Evolutionary conservation across 1,284 basidiomycete species (phyloP).

Genomic region (Pseudomicrostroma phylloplanum): DNA sequence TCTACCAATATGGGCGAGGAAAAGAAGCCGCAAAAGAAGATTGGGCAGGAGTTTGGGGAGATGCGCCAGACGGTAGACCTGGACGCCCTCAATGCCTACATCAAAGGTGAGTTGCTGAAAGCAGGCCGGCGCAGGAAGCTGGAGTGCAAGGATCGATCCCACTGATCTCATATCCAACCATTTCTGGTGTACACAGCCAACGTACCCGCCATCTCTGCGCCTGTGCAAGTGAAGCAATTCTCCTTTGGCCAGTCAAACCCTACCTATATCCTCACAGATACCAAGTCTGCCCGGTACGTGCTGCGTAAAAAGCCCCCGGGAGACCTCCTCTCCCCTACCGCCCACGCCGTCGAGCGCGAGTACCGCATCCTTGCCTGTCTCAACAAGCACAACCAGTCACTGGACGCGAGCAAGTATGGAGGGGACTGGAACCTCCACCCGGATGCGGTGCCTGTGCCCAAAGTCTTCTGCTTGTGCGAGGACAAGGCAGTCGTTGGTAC

Average conservation of each 20-base stretch:
- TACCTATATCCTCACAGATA: constrained; percentile 81
- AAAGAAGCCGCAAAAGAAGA: constrained; percentile 10
- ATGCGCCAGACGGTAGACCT: constrained; percentile 29
- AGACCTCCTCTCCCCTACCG: constrained; percentile 73
- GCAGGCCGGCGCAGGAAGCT: background rate
- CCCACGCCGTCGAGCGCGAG: constrained; percentile 90
- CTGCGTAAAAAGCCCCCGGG: constrained; percentile 91
- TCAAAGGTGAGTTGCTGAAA: constrained; percentile 47
- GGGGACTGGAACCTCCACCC: constrained; percentile 24
- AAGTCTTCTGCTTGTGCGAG: constrained; percentile 67
- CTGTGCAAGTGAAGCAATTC: constrained; percentile 82
- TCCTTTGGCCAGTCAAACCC: constrained; percentile 72
- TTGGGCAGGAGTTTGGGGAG: constrained; percentile 33
- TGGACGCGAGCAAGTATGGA: background rate
- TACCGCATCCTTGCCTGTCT: constrained; percentile 69
- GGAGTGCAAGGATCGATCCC: background rate
- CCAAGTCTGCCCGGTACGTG: constrained; percentile 67
- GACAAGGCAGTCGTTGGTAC: constrained; percentile 73
- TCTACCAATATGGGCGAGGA: background rate
- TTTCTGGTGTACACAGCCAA: constrained; percentile 47
- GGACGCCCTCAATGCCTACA: constrained; percentile 55
- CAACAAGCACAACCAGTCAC: constrained; percentile 17
- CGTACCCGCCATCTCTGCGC: constrained; percentile 61
- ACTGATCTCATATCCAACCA: background rate
- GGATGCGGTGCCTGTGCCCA: constrained; percentile 70